Evolutionary conservation across 2,329 filamentous ascomycete species (phyloP).

Genomic region (Fusarium brevicatenulatum): DNA sequence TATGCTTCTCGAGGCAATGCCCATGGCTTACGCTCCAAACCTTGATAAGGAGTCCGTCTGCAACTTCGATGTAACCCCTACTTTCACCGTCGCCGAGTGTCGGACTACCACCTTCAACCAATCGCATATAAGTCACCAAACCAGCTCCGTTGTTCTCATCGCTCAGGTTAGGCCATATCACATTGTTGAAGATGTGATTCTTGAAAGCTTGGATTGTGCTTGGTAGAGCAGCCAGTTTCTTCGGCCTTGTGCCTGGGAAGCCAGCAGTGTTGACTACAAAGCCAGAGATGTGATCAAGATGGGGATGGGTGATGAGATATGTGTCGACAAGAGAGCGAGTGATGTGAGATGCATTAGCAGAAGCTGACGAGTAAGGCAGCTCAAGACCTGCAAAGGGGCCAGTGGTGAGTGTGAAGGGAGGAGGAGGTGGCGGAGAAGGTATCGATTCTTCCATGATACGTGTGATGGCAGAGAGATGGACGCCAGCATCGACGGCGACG

Average conservation of each 20-base stretch:
- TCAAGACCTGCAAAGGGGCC: constrained; percentile 86
- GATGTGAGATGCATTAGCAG: constrained; percentile 84
- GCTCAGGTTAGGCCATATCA: constrained; percentile 97
- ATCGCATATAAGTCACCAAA: constrained; percentile 86
- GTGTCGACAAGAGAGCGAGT: constrained; percentile 83
- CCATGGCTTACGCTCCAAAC: constrained; percentile 90
- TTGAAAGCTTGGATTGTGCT: constrained; percentile 94
- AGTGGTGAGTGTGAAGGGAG: constrained; percentile 64
- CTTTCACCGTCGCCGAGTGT: constrained; percentile 82
- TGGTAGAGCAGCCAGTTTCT: constrained; percentile 85
- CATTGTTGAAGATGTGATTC: constrained; percentile 94
- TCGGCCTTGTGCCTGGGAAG: constrained; percentile 81
- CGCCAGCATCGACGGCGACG: constrained; percentile 92
- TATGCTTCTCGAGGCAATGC: constrained; percentile 80
- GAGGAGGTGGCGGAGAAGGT: constrained; percentile 46
- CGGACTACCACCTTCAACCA: constrained; percentile 89
- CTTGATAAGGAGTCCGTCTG: constrained; percentile 88
- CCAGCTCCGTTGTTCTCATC: constrained; percentile 96
- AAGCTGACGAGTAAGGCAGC: constrained; percentile 71
- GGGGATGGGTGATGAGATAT: constrained; percentile 95
- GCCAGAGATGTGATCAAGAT: constrained; percentile 91
- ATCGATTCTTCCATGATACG: constrained; percentile 74
- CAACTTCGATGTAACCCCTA: constrained; percentile 87
- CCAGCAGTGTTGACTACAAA: constrained; percentile 94
- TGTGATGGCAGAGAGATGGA: constrained; percentile 87